Evolutionary conservation across 495 filamentous ascomycete genomes (phyloP), one percentile per base, ranked within the genome.

Genomic region (Astrocystis sublimbata): DNA sequence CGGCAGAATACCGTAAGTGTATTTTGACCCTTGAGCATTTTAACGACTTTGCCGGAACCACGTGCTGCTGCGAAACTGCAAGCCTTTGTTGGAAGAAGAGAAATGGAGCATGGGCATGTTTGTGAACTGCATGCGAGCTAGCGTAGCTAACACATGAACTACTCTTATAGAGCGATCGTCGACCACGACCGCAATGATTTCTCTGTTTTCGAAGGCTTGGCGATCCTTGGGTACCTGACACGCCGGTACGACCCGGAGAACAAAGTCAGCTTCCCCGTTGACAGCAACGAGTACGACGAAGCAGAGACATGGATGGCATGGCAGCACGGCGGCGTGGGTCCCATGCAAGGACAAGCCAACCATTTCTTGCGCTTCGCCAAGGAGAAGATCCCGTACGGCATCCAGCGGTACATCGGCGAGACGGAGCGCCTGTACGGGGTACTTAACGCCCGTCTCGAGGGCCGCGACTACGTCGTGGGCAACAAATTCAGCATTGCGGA

Each of bases 341-440:
- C 92, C 1, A 93, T 93, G 89, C 92, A 96, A 72, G 90, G 88
- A 10, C 92, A 96, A 69, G 89, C 89, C 6, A 92, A 92, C 79
- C 91, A 96, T 75, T 96, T 96, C 81, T 73, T 75, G 56, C 88
- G 86, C 40, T 89, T 88, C 71, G 87, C 89, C 9, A 86, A 89
- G 42, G 89, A 93, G 69, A 86, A 82, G 68, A 89, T 93, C 68
- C 79, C 88, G 21, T 96, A 93, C 75, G 87, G 84, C 33, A 81
- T 90, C 40, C 86, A 86, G 66, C 87, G 92, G 26, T 96, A 93
- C 78, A 76, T 86, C 31, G 88, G 86, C 65, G 92, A 96, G 75
- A 86, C 89, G 7, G 81, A 87, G 43, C 86, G 92, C 0, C 82
- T 96, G 5, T 96, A 94, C 75, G 77, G 86, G 26, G 81, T 96